Base-by-base conservation (phyloP, 352 stramenopile genomes). In the Pythium brachiatum region DNA sequence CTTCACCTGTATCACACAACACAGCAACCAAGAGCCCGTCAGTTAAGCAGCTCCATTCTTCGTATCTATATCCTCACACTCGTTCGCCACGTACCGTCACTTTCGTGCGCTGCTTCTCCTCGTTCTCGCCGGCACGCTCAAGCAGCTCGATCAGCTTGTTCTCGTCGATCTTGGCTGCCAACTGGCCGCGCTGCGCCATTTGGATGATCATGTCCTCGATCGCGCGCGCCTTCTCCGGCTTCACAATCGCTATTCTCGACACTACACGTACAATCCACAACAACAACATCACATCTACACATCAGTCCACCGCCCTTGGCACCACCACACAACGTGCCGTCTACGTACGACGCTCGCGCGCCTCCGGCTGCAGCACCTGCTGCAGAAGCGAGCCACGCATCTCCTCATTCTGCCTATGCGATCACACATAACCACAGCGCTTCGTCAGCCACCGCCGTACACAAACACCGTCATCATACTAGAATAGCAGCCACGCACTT, bases 71-170 rank as follows among this genome's bases (percentile, higher is more conserved):
- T 8, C 3, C 21, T 34, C 11, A 7, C 2, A 29, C 7, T 43
- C 47, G 18, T 43, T 29, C 20, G 16, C 20, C 31, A 46, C 74
- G 53, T 76, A 92, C 83, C 83, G 84, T 93, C 55, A 95, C 81
- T 86, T 95, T 95, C 21, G 83, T 93, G 74, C 84, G 84, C 67
- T 91, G 74, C 60, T 93, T 92, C 66, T 95, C 83, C 60, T 94
- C 84, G 15, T 63, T 90, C 31, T 89, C 80, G 43, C 83, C 86
- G 4, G 85, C 83, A 39, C 85, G 84, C 52, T 85, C 89, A 27
- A 95, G 75, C 61, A 95, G 54, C 50, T 94, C 81, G 48, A 95
- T 95, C 60, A 95, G 81, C 64, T 89, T 87, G 53, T 88, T 72
- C 50, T 95, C 86, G 69, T 91, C 81, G 68, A 95, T 92, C 64